These are phyloP conservation scores for Curvularia spicifera DNA, from an alignment of 2,329 filamentous ascomycete genomes.

Conservation along the genomic window DNA sequence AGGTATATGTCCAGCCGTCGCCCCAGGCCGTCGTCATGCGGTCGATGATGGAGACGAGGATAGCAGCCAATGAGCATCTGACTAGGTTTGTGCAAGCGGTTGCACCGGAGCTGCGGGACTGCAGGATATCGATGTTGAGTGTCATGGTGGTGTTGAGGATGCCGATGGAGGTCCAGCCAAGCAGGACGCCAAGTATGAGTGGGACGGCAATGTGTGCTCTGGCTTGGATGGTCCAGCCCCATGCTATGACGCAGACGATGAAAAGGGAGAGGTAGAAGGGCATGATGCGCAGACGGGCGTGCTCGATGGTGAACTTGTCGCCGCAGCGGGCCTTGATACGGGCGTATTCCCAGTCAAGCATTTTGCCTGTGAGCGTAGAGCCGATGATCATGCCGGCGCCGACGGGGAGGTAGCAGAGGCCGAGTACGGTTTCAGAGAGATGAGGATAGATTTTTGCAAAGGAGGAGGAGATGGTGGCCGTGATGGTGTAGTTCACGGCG, in stretches of 20 bases:
- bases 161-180: constrained; percentile 37
- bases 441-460: constrained; percentile 34
- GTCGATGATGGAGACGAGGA: constrained; percentile 36
- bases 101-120: constrained; percentile 32
- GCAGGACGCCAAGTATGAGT: constrained; percentile 29
- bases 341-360: constrained; percentile 61
- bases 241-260: constrained; percentile 34
- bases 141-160: constrained; percentile 42
- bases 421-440: constrained; percentile 34
- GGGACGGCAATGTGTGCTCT: constrained; percentile 33
- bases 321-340: constrained; percentile 38
- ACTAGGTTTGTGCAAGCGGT: constrained; percentile 40
- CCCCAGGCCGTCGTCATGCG: constrained; percentile 30
- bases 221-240: constrained; percentile 36
- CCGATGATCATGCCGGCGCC: constrained; percentile 63
- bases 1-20: constrained; percentile 38
- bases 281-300: constrained; percentile 38
- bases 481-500: constrained; percentile 42
- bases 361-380: constrained; percentile 59
- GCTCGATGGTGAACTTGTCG: constrained; percentile 36
- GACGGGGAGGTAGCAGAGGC: constrained; percentile 59
- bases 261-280: constrained; percentile 36
- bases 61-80: constrained; percentile 34
- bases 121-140: constrained; percentile 40
- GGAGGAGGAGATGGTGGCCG: constrained; percentile 38